Conservation (phyloP, 371 early-diverging fungal species). For the Funneliformis caledonium region DNA sequence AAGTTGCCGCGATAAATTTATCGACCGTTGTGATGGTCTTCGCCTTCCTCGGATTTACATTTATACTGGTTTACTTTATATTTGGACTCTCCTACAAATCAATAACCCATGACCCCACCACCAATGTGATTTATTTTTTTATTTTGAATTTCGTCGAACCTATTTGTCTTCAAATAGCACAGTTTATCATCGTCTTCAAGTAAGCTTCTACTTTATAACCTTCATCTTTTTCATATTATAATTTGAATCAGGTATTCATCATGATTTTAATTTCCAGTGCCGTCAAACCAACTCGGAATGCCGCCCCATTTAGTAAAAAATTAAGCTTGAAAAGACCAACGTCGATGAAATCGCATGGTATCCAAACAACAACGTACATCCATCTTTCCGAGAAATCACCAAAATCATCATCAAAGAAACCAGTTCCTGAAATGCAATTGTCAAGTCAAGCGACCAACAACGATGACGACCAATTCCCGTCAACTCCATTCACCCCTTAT, state of each 20-base stretch:
- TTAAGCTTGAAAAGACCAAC: not conserved
- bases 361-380: not conserved
- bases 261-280: not conserved
- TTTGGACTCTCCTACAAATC: conserved; percentile 6
- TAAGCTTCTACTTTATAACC: not conserved
- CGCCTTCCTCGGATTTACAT: not conserved
- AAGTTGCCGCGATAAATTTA: conserved; percentile 13
- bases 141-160: conserved; percentile 23
- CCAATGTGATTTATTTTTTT: conserved; percentile 2
- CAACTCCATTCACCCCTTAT: not conserved
- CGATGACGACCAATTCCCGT: not conserved
- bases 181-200: conserved; percentile 25
- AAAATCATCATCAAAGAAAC: not conserved
- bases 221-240: not conserved
- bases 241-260: not conserved
- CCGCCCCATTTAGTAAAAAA: not conserved
- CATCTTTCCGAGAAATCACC: not conserved
- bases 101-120: no score
- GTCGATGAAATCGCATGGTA: not conserved
- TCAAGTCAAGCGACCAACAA: not conserved
- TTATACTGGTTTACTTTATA: not conserved
- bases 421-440: not conserved
- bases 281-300: not conserved
- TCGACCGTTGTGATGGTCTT: not conserved
- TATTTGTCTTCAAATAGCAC: not conserved